Percentiles rank a stretch among this genome's conserved stretches.
Conservation (phyloP, 345 rosid species). For the Pelargonium nanum region DNA sequence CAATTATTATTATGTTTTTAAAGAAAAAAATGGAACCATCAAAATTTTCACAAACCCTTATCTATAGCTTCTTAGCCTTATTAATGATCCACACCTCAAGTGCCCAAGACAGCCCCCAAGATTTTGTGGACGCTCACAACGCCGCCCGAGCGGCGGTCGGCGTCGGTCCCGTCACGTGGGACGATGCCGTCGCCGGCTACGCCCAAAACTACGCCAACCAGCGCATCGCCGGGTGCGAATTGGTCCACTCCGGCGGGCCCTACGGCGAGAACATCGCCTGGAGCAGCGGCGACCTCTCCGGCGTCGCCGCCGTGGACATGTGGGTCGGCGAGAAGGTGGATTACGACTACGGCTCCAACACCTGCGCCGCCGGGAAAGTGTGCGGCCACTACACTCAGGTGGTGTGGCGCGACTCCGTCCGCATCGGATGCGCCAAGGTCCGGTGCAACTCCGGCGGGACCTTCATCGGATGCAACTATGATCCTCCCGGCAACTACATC, state of each 20-base stretch:
- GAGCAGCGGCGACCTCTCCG: constrained; percentile 26
- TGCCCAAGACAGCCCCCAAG: constrained; percentile 26
- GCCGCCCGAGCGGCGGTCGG: constrained; percentile 30
- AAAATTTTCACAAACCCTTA: not conserved
- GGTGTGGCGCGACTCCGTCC: constrained; percentile 48
- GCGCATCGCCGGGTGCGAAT: constrained; percentile 25
- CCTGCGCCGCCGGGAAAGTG: constrained; percentile 29
- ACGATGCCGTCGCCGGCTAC: constrained; percentile 30
- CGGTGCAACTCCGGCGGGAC: constrained; percentile 41
- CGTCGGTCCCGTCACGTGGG: constrained; percentile 42
- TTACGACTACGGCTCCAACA: constrained; percentile 40
- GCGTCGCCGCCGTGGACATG: constrained; percentile 32
- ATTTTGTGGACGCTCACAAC: constrained; percentile 42
- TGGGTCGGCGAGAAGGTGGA: constrained; percentile 44
- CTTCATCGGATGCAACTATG: constrained; percentile 51
- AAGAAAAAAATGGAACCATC: not conserved
- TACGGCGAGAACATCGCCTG: constrained; percentile 59
- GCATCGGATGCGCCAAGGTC: constrained; percentile 59
- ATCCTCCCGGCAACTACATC: constrained; percentile 40
- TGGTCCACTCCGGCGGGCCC: constrained; percentile 46
- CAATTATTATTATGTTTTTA: no score
- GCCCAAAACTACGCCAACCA: constrained; percentile 33
- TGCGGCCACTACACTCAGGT: constrained; percentile 73
- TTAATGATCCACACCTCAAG: not conserved
- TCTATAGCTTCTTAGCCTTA: not conserved